Conservation (phyloP, 495 filamentous ascomycete species). For the Letharia lupina region DNA sequence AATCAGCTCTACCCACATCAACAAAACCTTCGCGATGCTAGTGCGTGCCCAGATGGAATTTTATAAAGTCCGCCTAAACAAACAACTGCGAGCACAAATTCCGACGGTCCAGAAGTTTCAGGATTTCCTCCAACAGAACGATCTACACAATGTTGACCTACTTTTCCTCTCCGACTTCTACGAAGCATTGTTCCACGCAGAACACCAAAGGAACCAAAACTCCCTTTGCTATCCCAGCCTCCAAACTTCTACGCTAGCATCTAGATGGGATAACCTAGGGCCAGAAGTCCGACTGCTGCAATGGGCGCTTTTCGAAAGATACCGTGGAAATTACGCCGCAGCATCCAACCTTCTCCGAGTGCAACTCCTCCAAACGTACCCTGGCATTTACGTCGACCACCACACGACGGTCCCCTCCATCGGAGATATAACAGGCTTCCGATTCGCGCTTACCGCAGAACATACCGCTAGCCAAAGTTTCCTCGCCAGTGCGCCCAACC, state of each 20-base stretch:
- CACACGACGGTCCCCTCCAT: background rate
- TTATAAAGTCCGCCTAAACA: background rate
- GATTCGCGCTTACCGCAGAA: background rate
- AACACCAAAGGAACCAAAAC: background rate
- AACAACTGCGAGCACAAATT: background rate
- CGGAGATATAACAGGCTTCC: background rate
- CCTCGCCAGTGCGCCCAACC: background rate
- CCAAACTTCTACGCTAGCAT: background rate
- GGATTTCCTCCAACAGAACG: background rate
- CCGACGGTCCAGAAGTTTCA: background rate
- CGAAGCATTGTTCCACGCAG: background rate
- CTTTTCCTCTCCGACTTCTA: background rate
- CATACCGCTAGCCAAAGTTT: background rate
- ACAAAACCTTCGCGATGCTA: background rate
- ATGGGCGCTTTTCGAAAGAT: conserved; percentile 3
- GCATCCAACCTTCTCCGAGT: background rate
- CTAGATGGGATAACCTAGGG: background rate
- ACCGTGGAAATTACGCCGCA: background rate
- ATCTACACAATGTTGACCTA: background rate
- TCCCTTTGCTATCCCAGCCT: background rate
- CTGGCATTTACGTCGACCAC: conserved; percentile 4
- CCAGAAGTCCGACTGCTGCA: background rate
- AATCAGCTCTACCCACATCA: background rate
- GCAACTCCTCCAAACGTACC: background rate
- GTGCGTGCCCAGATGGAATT: background rate